Evolutionary conservation across 1,284 basidiomycete species (phyloP), one percentile per base, ranked within the genome.

Genomic region (Ustilago cynodontis): DNA sequence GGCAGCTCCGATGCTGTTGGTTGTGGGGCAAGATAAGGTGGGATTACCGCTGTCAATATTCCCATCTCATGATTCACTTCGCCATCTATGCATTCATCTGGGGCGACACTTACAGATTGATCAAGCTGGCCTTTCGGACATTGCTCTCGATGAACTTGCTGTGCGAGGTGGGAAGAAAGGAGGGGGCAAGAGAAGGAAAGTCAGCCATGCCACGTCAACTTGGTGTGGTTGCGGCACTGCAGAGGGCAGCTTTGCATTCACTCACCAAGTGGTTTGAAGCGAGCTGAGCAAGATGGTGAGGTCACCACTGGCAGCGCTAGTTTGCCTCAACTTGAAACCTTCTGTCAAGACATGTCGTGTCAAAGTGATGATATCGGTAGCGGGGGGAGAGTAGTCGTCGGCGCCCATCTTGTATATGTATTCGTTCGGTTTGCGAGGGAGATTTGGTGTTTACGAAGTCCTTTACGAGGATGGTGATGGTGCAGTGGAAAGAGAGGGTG

Each of bases 81-180:
- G n/a, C 50, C 10, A 1, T 13, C 3, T 3, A 11, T 52, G 13
- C 29, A 5, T 7, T 11, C 8, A 10, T 10, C 11, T 11, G 7
- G 16, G 5, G 22, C 1, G 35, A n/a, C 16, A 88, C 93, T 86
- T 84, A 96, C 93, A 99, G 90, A 87, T 99, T 99, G 88, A 99
- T 98, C 79, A 99, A 89, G 61, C 96, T 91, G 28, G 97, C 96
- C 88, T 95, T 94, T 80, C 97, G 92, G 78, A 98, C 97, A 82
- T 98, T 98, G 81, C 93, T 96, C 14, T 97, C 95, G 86, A 99
- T 99, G 89, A 98, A 98, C 87, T 90, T 90, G 84, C 80, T 77
- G 73, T 29, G 33, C 18, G 33, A 33, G 29, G 7, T 52, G 50
- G 4, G 20, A 33, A 11, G 50, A 10, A 6, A 9, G 13, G 11